Base-by-base conservation (phyloP, 495 filamentous ascomycete genomes). In the Thermochaetoides thermophila region DNA sequence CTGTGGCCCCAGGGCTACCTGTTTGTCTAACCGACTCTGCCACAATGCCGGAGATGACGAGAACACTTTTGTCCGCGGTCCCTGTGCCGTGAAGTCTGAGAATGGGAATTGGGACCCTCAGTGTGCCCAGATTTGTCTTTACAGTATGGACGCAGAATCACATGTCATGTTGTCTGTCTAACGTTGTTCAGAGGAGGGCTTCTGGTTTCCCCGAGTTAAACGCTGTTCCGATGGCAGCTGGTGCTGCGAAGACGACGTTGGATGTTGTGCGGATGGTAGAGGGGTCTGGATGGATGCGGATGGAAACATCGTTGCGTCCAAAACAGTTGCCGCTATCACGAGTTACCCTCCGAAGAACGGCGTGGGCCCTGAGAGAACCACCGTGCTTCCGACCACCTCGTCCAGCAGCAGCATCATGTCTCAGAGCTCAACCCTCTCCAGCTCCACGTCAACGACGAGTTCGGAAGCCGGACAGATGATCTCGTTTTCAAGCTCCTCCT, bases 81-180 rank as follows among this genome's bases (percentile, higher is more conserved):
- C 47, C 3, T 53, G 49, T 19, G 31, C 32, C 0, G 38, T 43
- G 17, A 29, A 32, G n/a, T n/a, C n/a, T n/a, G n/a, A n/a, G n/a
- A n/a, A n/a, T n/a, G n/a, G n/a, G 18, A 38, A 32, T 9, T 50
- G 38, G 40, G 42, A 44, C 21, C 17, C 19, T 5, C 41, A 20
- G 7, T 53, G 49, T 37, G 44, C 37, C 8, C 44, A 53, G 34
- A 48, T 53, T 14, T 53, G 49, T 28, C 36, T 43, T 30, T 53
- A 48, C 39, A 38, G 49, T 52, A 42, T 3, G 39, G 23, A 36
- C 6, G n/a, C 13, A 17, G 38, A 35, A 39, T 18, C 40, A 48
- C 19, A 39, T 35, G 4, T 22, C 15, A 11, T 39, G 38, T n/a
- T n/a, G n/a, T n/a, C n/a, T n/a, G n/a, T n/a, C n/a, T n/a, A n/a